Conservation (phyloP, 306 rosid genomes). For the Hippophae rhamnoides region DNA sequence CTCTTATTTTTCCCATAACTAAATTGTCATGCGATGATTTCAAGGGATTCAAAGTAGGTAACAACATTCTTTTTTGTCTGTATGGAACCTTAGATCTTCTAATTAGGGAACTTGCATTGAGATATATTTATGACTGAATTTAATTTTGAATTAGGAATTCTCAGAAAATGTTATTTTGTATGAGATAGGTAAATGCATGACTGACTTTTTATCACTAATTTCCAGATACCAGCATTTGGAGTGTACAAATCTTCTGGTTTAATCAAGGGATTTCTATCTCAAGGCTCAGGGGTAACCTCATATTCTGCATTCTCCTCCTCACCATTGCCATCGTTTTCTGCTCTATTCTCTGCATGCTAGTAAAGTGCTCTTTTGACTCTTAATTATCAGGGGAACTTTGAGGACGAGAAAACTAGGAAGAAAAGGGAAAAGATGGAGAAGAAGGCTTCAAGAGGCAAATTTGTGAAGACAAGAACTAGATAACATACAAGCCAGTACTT, state of each 20-base stretch:
- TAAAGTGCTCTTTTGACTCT: slow-evolving; percentile 1
- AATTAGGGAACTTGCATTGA: not conserved
- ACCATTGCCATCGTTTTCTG: not conserved
- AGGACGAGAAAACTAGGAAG: slow-evolving; percentile 87
- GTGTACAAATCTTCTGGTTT: slow-evolving; percentile 67
- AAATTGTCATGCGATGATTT: no score
- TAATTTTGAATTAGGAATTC: not conserved
- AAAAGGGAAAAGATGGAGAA: slow-evolving; percentile 95
- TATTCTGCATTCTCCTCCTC: slow-evolving; percentile 3
- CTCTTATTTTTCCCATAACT: no score
- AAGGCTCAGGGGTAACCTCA: slow-evolving; percentile 55
- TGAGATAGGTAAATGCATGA: slow-evolving; percentile 3
- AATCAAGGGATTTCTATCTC: slow-evolving; percentile 57
- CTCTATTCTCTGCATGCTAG: not conserved
- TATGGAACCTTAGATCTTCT: no score
- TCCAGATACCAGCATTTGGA: slow-evolving; percentile 87
- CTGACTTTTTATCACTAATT: slow-evolving; percentile 14
- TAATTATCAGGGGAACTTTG: slow-evolving; percentile 47
- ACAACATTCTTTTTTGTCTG: no score
- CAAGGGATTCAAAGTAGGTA: no score
- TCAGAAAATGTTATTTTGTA: not conserved
- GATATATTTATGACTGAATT: not conserved
- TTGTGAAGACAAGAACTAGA: slow-evolving; percentile 63
- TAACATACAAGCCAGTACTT: slow-evolving; percentile 17
- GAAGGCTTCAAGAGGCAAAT: slow-evolving; percentile 74